Evolutionary conservation across 176 grass and related monocot species (phyloP), one percentile per base, ranked within the genome.

Genomic region (Triticum aestivum): DNA sequence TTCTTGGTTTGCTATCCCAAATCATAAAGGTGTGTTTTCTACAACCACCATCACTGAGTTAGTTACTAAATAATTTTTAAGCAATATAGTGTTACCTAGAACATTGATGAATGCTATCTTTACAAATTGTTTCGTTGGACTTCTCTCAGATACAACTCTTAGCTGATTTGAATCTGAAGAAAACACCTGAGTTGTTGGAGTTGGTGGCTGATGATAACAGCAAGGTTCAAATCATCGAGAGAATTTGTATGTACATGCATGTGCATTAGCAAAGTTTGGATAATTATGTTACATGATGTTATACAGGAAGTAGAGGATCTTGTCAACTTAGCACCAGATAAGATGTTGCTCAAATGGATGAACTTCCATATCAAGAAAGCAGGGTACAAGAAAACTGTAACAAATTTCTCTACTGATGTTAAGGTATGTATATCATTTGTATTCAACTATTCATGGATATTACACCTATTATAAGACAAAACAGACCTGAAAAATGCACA

Each of bases 301-400:
- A 77, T 72, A 67, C 86, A 98, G 96, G 96, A 91, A 75, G 80
- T 68, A 79, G 96, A 98, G 75, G 96, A 98, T 87, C 81, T 98
- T 61, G 23, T 98, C 84, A 92, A 88, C 17, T 88, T 98, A 80
- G 90, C 86, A 30, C 96, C 96, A 75, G 96, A 98, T 69, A 98
- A 98, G 77, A 91, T 98, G 92, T 86, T 98, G 87, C 93, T 98
- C 45, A 98, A 98, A 92, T 98, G 96, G 96, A 98, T 98, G 96
- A 98, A 98, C 85, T 95, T 95, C 81, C 96, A 96, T 94, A 90
- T 98, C 69, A 95, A 94, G 88, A 98, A 98, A 93, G 91, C 90
- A 79, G 96, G 96, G 38, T 98, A 98, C 75, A 88, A 94, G 63
- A 98, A 98, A 94, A 96, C 93, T 77, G 93, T 98, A 30, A 91